Evolutionary conservation across 2,329 filamentous ascomycete species (phyloP), one percentile per base, ranked within the genome.

Genomic region (Microdochium nivale): DNA sequence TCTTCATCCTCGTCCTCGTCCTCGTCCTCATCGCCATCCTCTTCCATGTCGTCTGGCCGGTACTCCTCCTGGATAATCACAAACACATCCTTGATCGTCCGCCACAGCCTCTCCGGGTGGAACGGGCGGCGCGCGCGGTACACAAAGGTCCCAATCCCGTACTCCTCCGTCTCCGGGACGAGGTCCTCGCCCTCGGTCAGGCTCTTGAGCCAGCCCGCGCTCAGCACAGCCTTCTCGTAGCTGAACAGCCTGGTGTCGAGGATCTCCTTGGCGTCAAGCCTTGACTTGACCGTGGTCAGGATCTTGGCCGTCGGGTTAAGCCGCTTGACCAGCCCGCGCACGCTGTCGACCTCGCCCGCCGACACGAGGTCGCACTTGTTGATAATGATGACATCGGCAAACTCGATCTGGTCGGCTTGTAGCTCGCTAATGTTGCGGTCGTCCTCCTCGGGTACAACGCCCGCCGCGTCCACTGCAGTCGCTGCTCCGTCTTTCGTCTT

Each of bases 401-500:
- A 90, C 65, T 90, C 86, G 53, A 89, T 86, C 60, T 89, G 86
- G 58, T 89, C 86, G 0, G 87, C 84, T 76, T 88, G 86, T 0
- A 90, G 73, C 57, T 89, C 85, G 0, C 84, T 87, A 2, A 90
- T 85, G 0, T 84, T 88, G 0, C 86, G 72, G 57, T 90, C 84
- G 54, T 90, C 86, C 56, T 89, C 86, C 0, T 79, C 64, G 4
- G 79, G 72, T 1, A 84, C 79, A 5, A 23, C 40, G 40, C 40
- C 40, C 14, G 40, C 9, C 14, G 9, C 40, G 9, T 21, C 5
- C 8, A 19, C 13, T 5, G 40, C 9, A 23, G 16, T 23, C 5
- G 27, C 5, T 30, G 27, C 11, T 11, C 27, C 27, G 21, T 19
- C 40, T 19, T 44, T 19, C 16, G 40, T 23, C 14, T 16, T 40